Evolutionary conservation across 345 rosid species (phyloP).

Genomic region (Eucalyptus decipiens): DNA sequence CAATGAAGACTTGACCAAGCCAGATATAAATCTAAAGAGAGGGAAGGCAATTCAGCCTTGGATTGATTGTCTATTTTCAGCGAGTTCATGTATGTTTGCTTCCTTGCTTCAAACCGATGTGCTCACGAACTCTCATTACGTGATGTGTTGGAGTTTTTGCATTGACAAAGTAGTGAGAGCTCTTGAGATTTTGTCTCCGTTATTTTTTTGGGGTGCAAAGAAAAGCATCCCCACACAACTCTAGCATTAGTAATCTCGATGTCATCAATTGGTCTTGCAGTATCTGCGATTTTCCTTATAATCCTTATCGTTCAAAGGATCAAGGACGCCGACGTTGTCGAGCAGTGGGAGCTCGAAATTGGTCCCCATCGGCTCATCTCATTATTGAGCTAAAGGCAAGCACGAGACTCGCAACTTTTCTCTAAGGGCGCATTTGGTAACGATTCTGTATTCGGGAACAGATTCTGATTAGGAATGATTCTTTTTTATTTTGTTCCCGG

Average conservation of each 20-base stretch:
- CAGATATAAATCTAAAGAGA: too few species aligned
- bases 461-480: fast-evolving
- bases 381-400: neutral
- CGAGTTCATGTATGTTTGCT: constrained; percentile 60
- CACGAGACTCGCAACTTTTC: neutral
- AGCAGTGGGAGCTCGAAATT: constrained; percentile 58
- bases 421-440: too few species aligned
- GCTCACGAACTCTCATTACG: constrained; percentile 57
- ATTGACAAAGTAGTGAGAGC: constrained; percentile 30
- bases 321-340: constrained; percentile 38
- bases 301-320: constrained; percentile 16
- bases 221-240: constrained; percentile 3
- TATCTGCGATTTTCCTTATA: neutral
- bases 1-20: too few species aligned
- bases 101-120: constrained; percentile 66
- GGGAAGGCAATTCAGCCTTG: constrained; percentile 29
- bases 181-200: constrained; percentile 36
- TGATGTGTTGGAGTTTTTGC: constrained; percentile 73
- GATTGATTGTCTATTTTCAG: constrained; percentile 40
- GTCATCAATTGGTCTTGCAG: neutral
- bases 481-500: fast-evolving
- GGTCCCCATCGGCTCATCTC: constrained; percentile 41
- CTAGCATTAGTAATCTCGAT: constrained; percentile 14
- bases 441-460: fast-evolving
- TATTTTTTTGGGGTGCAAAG: constrained; percentile 19